Evolutionary conservation across 1,284 basidiomycete species (phyloP).

Genomic region (Rhodotorula sp.): DNA sequence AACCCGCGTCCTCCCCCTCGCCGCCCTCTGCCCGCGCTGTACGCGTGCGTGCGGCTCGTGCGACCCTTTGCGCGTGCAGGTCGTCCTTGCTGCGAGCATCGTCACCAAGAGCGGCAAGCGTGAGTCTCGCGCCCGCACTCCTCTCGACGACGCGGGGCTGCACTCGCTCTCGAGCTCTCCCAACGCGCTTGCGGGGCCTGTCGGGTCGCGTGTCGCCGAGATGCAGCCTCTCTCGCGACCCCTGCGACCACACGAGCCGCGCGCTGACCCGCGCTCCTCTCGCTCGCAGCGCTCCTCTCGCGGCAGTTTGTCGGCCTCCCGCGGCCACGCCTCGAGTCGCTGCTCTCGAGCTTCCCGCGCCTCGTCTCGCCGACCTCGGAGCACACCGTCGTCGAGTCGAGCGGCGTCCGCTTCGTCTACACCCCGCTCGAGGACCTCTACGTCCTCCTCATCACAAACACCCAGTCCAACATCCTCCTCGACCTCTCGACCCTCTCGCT

Average conservation of each 20-base stretch:
- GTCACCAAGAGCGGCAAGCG: slow-evolving; percentile 91
- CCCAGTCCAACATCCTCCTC: slow-evolving; percentile 95
- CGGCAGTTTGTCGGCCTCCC: slow-evolving; percentile 96
- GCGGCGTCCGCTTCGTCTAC: slow-evolving; percentile 90
- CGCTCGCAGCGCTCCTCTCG: slow-evolving; percentile 80
- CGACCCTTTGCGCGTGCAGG: slow-evolving; percentile 56
- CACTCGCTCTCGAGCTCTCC: neutral
- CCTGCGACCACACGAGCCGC: neutral
- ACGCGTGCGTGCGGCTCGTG: too few relatives aligned
- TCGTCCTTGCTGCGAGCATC: slow-evolving; percentile 89
- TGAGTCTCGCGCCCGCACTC: slow-evolving; percentile 51
- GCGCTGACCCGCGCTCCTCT: neutral
- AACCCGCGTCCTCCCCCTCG: neutral
- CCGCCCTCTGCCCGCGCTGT: neutral
- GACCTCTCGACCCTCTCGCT: slow-evolving; percentile 96
- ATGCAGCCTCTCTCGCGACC: too few relatives aligned
- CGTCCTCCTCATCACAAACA: slow-evolving; percentile 97
- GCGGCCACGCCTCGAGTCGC: slow-evolving; percentile 86
- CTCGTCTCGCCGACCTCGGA: slow-evolving; percentile 89
- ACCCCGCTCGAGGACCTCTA: slow-evolving; percentile 98
- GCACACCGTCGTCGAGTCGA: slow-evolving; percentile 84
- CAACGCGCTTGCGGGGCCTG: too few relatives aligned
- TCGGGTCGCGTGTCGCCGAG: too few relatives aligned
- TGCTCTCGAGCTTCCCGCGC: slow-evolving; percentile 96
- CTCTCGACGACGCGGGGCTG: neutral